Conservation (phyloP, 164 flowering plant genomes). For the Pachysandra terminalis region DNA sequence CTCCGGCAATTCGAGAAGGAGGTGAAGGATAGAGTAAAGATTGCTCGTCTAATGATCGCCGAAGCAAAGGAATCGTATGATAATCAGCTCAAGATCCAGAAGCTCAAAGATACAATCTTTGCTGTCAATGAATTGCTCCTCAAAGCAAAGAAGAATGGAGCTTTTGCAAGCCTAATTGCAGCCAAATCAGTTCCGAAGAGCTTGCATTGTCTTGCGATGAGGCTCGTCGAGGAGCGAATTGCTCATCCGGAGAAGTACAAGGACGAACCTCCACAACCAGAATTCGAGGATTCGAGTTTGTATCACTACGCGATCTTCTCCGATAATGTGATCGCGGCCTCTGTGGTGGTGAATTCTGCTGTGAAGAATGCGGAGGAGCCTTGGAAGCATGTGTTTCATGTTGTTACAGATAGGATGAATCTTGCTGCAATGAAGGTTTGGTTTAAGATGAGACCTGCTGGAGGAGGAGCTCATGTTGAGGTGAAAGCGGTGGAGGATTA, state of each 20-base stretch:
- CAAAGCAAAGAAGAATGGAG: conserved; percentile 89
- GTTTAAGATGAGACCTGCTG: conserved; percentile 78
- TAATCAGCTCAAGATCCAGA: conserved; percentile 94
- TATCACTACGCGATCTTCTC: conserved; percentile 90
- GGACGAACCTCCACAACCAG: conserved; percentile 45
- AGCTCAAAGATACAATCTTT: conserved; percentile 86
- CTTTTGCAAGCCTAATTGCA: conserved; percentile 64
- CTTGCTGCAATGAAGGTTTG: conserved; percentile 90
- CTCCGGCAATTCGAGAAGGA: conserved; percentile 90
- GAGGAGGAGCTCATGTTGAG: conserved; percentile 76
- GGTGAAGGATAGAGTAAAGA: conserved; percentile 76
- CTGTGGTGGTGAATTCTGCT: conserved; percentile 87
- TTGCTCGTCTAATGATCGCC: conserved; percentile 55
- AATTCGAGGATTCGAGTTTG: conserved; percentile 73
- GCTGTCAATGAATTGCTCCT: conserved; percentile 76
- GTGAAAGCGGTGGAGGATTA: conserved; percentile 77
- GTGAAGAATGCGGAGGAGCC: conserved; percentile 82
- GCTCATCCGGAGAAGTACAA: conserved; percentile 73
- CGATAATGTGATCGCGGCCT: conserved; percentile 86
- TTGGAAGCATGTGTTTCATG: conserved; percentile 85
- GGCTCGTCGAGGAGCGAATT: conserved; percentile 76
- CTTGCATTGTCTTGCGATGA: conserved; percentile 89
- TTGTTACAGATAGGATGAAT: conserved; percentile 83
- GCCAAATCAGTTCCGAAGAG: conserved; percentile 86
- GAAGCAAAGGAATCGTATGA: conserved; percentile 90